These are phyloP conservation scores for Acacia acuminata DNA, from an alignment of 306 rosid species.

Conservation along the genomic window DNA sequence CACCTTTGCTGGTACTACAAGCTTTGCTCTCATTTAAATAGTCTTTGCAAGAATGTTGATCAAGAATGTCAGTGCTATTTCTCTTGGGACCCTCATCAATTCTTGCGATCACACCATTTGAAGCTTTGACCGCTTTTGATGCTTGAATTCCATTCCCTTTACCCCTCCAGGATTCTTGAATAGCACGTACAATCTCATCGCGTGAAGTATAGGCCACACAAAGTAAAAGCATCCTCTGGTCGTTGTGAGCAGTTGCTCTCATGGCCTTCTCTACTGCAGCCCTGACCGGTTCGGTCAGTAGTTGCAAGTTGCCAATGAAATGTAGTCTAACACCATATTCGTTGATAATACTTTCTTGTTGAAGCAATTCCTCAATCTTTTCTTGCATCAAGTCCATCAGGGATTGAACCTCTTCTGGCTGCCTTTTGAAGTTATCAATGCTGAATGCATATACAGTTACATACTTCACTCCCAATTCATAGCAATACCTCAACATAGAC, in stretches of 20 bases:
- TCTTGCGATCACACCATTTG: slow-evolving; percentile 35
- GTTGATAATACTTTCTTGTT: slow-evolving; percentile 49
- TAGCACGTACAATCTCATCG: slow-evolving; percentile 68
- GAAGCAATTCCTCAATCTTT: slow-evolving; percentile 64
- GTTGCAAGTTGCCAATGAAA: slow-evolving; percentile 67
- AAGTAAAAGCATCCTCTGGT: slow-evolving; percentile 49
- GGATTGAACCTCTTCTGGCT: slow-evolving; percentile 55
- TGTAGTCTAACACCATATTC: slow-evolving; percentile 60
- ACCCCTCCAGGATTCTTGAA: slow-evolving; percentile 58
- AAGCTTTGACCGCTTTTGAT: slow-evolving; percentile 22
- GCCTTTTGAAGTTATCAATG: slow-evolving; percentile 75
- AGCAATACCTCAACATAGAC: slow-evolving; percentile 61
- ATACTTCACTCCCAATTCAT: slow-evolving; percentile 71
- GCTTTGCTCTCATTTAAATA: slow-evolving; percentile 15
- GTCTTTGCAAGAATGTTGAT: slow-evolving; percentile 34
- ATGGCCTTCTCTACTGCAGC: slow-evolving; percentile 64
- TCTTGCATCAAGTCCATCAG: slow-evolving; percentile 77
- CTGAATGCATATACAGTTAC: slow-evolving; percentile 82
- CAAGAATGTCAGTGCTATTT: slow-evolving; percentile 34
- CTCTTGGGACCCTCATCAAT: slow-evolving; percentile 17
- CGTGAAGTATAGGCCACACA: slow-evolving; percentile 72
- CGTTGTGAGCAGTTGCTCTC: slow-evolving; percentile 64
- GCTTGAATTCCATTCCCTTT: slow-evolving; percentile 49
- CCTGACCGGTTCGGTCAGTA: slow-evolving; percentile 58
- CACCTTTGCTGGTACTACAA: slow-evolving; percentile 19